Evolutionary conservation across 2,329 filamentous ascomycete genomes (phyloP), one percentile per base, ranked within the genome.

Genomic region (Fusarium tanahbumbuense): DNA sequence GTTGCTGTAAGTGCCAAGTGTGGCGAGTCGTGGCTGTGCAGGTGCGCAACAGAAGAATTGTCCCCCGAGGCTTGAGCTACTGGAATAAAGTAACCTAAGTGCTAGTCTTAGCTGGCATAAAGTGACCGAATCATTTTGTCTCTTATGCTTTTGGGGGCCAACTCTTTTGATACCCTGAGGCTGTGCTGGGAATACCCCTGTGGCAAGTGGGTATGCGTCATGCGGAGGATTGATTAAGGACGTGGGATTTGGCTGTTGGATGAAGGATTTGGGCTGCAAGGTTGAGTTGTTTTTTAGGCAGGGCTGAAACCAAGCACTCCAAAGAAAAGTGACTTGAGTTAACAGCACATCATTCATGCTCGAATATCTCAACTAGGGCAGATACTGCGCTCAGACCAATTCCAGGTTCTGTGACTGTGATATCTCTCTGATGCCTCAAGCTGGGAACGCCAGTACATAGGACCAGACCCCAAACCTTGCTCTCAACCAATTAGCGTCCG

Each of bases 401-500:
- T 32, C 13, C 15, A 32, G 15, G 30, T 16, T 2, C 8, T 16
- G 15, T 9, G 15, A 32, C 8, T 32, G 15, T 16, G 30, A 16
- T 32, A 32, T 32, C 30, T 16, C 15, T 32, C 15, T 16, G 15
- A 5, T 8, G 11, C 20, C 23, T 11, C 8, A 7, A 10, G 9
- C 32, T 4, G 6, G 23, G 5, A 25, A 5, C 23, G 23, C 23
- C 10, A 4, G 13, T n/a, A 40, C 32, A 41, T 41, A 5, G 0
- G 0, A 0, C 0, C 4, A 3, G 22, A 28, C 1, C 5, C 3
- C 13, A 20, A 5, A 2, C 1, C 3, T 4, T 4, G 5, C 4
- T 18, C 20, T 28, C 15, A 56, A 37, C 49, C n/a, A 56, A 56
- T 49, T 15, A 18, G 2, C 34, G 47, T 77, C 75, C 75, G 75